phyloP scores from a whole-genome alignment of 768 basidiomycete species.

The Russula griseocarnosa region DNA sequence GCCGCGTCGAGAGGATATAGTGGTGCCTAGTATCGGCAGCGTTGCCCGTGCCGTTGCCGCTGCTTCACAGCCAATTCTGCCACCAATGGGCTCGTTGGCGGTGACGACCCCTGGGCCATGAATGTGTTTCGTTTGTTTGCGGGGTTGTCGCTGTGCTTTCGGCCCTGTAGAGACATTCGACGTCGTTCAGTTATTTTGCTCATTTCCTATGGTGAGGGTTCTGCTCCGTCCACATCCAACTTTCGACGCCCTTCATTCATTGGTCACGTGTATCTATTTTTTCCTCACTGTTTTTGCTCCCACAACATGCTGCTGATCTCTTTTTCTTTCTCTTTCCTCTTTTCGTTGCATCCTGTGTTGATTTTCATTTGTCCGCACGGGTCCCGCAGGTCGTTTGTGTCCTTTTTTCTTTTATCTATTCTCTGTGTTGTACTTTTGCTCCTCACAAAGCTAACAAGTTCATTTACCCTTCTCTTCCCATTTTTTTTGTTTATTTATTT shows the following conservation, averaged over 20 bases:
- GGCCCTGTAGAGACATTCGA: background rate
- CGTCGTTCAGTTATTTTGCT: background rate
- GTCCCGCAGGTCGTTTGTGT: conserved; percentile 1
- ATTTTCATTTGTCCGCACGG: conserved; percentile 2
- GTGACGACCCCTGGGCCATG: conserved; percentile 22
- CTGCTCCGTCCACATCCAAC: background rate
- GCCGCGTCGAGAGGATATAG: conserved; percentile 26
- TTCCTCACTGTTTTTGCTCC: background rate
- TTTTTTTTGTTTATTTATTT: conserved; percentile 9
- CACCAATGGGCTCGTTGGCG: conserved; percentile 22
- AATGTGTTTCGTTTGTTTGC: background rate
- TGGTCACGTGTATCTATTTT: conserved; percentile 10
- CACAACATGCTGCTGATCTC: conserved; percentile 3
- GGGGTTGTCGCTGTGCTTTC: background rate
- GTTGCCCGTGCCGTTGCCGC: conserved; percentile 17
- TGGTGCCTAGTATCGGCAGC: conserved; percentile 26
- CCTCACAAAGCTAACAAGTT: conserved; percentile 8
- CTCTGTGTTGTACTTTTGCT: conserved; percentile 19
- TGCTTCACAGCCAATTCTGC: conserved; percentile 5
- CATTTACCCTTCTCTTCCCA: background rate
- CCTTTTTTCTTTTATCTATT: background rate
- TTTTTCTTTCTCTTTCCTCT: background rate
- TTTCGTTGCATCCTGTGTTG: background rate
- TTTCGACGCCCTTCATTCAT: conserved; percentile 13
- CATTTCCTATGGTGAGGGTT: conserved; percentile 4